These are phyloP conservation scores for Endocalyx cinctus DNA, from an alignment of 2,329 filamentous ascomycete species.

Conservation along the genomic window DNA sequence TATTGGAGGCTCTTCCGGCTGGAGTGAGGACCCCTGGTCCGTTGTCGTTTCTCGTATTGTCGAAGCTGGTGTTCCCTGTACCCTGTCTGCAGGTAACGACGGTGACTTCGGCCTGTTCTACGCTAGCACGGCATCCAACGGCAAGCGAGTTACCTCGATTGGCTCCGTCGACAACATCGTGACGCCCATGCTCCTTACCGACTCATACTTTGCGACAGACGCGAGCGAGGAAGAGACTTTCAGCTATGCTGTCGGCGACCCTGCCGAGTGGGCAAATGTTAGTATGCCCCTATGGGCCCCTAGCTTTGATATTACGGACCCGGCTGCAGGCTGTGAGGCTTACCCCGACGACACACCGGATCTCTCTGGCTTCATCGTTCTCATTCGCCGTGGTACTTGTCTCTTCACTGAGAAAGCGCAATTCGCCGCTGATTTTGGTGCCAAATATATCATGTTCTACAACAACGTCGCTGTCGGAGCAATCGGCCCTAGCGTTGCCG, in stretches of 20 bases:
- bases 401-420: conserved; percentile 49
- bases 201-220: conserved; percentile 37
- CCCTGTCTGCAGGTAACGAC: conserved; percentile 49
- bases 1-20: conserved; percentile 47
- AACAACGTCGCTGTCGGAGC: conserved; percentile 43
- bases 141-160: conserved; percentile 42
- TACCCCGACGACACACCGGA: conserved; percentile 51
- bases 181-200: conserved; percentile 37
- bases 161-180: conserved; percentile 46
- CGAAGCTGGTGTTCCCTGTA: conserved; percentile 47
- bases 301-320: conserved; percentile 42
- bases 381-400: conserved; percentile 56
- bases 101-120: conserved; percentile 45
- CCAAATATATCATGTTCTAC: conserved; percentile 58
- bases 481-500: conserved; percentile 26
- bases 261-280: conserved; percentile 39
- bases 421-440: conserved; percentile 50
- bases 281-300: conserved; percentile 45
- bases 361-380: conserved; percentile 52
- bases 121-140: conserved; percentile 43
- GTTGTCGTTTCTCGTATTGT: conserved; percentile 48
- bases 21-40: conserved; percentile 48
- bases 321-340: conserved; percentile 47
- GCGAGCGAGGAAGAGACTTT: conserved; percentile 31
- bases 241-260: conserved; percentile 37